Percentiles rank a stretch among this genome's conserved stretches.
These are phyloP conservation scores for Davidsoniella australis DNA, from an alignment of 2,329 filamentous ascomycete species.

Conservation along the genomic window DNA sequence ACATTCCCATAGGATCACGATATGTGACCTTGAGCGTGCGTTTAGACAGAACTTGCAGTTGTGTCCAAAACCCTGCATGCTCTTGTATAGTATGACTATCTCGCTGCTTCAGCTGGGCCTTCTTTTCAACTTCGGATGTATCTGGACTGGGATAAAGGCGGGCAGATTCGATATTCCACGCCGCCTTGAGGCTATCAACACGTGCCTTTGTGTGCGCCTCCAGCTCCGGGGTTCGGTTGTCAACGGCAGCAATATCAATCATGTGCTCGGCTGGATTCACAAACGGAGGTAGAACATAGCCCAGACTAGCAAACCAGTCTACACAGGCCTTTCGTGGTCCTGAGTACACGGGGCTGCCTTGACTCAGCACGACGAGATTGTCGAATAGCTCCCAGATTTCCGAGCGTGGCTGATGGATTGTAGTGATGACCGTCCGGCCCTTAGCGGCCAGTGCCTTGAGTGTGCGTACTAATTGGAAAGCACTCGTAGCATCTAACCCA, in stretches of 20 bases:
- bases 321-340: slow-evolving; percentile 41
- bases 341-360: slow-evolving; percentile 51
- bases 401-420: slow-evolving; percentile 61
- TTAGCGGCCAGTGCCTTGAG: slow-evolving; percentile 50
- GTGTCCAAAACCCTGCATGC: slow-evolving; percentile 41
- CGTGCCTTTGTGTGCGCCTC: slow-evolving; percentile 42
- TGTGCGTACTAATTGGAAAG: slow-evolving; percentile 55
- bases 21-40: slow-evolving; percentile 56
- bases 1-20: slow-evolving; percentile 61
- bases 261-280: slow-evolving; percentile 65
- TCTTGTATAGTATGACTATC: slow-evolving; percentile 18
- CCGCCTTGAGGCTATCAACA: slow-evolving; percentile 41
- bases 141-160: slow-evolving; percentile 5
- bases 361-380: slow-evolving; percentile 49
- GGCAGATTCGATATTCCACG: slow-evolving; percentile 32
- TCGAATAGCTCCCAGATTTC: slow-evolving; percentile 70
- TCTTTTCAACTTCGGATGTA: background rate
- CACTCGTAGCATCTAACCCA: slow-evolving; percentile 59
- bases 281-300: slow-evolving; percentile 47
- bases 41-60: slow-evolving; percentile 47
- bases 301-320: slow-evolving; percentile 44
- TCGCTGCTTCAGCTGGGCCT: slow-evolving; percentile 1
- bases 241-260: slow-evolving; percentile 57
- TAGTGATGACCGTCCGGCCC: slow-evolving; percentile 54
- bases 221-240: slow-evolving; percentile 50